Conservation (phyloP, 176 grass and related monocot genomes). For the Eragrostis nindensis region DNA sequence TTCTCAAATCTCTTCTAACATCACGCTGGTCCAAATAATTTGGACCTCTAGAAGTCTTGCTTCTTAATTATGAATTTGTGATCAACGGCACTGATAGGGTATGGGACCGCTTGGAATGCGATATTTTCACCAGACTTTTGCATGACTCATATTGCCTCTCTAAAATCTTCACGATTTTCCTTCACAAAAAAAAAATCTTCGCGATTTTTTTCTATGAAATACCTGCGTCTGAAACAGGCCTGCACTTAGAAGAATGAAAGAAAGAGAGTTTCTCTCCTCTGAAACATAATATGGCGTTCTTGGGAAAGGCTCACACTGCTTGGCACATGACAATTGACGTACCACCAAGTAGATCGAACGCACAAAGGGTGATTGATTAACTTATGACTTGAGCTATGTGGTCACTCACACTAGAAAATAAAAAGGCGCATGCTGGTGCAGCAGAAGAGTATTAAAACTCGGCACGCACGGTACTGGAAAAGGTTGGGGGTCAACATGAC, state of each 20-base stretch:
- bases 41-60: not conserved
- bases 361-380: conserved; percentile 37
- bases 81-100: not conserved
- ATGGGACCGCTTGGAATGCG: too few species aligned
- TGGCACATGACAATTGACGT: not conserved
- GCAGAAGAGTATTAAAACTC: conserved; percentile 16
- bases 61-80: not conserved
- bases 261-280: too few species aligned
- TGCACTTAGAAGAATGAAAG: too few species aligned
- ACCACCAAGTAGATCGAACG: not conserved
- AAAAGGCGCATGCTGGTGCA: conserved; percentile 5
- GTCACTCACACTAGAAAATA: not conserved
- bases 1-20: not conserved
- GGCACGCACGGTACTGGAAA: conserved; percentile 22
- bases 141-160: too few species aligned
- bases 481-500: conserved; percentile 6
- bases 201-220: too few species aligned
- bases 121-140: too few species aligned
- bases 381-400: not conserved
- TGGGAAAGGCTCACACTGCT: not conserved
- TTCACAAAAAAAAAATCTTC: too few species aligned
- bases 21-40: not conserved
- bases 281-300: not conserved
- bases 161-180: too few species aligned
- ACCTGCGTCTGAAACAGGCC: too few species aligned